A percentile compares a stretch with the other conserved stretches of the same genome.
Evolutionary conservation across 148 eudicot genomes (phyloP).

Genomic region (Chenopodium berlandieri): DNA sequence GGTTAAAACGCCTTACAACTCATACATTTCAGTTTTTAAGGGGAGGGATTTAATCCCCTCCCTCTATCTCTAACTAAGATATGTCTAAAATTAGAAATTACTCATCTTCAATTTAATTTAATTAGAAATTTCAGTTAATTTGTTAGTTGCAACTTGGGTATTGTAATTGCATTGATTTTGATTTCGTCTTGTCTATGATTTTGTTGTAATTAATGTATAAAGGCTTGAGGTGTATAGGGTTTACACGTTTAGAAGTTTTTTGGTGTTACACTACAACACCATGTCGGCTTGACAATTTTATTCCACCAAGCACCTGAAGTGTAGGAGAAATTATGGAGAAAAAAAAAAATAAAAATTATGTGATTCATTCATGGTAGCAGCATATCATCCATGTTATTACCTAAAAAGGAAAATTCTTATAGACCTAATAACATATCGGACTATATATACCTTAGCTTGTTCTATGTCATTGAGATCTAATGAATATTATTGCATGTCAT

Average conservation of each 20-base stretch:
- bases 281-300: too few relatives aligned
- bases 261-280: neutral
- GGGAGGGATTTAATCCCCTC: slow-evolving; percentile 22
- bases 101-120: neutral
- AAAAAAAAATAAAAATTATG: too few relatives aligned
- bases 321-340: neutral
- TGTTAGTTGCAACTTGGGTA: neutral
- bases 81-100: slow-evolving; percentile 2
- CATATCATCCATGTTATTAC: too few relatives aligned
- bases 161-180: neutral
- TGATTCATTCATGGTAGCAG: too few relatives aligned
- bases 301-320: neutral
- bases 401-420: too few relatives aligned
- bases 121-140: too few relatives aligned
- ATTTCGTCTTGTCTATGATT: neutral
- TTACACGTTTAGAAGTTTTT: neutral
- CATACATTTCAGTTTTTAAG: slow-evolving; percentile 38
- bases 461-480: too few relatives aligned
- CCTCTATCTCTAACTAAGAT: neutral
- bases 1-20: slow-evolving; percentile 34
- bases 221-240: neutral
- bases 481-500: too few relatives aligned
- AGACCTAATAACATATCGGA: too few relatives aligned
- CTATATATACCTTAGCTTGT: too few relatives aligned
- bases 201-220: neutral